Conservation (phyloP, 2,329 filamentous ascomycete genomes). For the Trichophyton mentagrophytes region DNA sequence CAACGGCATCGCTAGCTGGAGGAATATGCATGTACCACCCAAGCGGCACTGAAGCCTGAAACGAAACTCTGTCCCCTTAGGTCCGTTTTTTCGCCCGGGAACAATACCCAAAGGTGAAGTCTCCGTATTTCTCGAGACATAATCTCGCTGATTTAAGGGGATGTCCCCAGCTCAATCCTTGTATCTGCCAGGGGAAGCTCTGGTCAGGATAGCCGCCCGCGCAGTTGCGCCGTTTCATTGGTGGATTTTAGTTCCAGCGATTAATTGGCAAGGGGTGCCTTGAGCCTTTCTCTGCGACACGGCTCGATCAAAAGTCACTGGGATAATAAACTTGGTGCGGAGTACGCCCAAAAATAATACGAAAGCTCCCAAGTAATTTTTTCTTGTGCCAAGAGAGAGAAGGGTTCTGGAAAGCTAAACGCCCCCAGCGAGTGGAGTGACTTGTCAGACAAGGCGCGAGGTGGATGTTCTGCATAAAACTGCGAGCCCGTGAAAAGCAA, state of each 20-base stretch:
- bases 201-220: not conserved
- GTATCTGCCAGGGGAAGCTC: not conserved
- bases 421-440: not conserved
- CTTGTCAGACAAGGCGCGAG: not conserved
- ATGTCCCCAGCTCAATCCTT: not conserved
- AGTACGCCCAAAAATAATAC: not conserved
- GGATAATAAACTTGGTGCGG: not conserved
- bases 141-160: not conserved
- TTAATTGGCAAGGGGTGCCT: not conserved
- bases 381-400: not conserved
- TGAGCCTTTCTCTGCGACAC: not conserved
- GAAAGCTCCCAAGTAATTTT: not conserved
- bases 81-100: not conserved
- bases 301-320: not conserved
- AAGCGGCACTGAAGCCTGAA: not conserved
- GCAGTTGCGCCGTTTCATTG: not conserved
- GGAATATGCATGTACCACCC: not conserved
- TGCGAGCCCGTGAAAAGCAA: not conserved
- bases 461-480: conserved; percentile 1
- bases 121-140: not conserved
- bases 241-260: not conserved
- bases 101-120: not conserved
- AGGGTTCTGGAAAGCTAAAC: not conserved
- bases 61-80: not conserved
- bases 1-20: not conserved